phyloP scores from a whole-genome alignment of 768 basidiomycete species.

The Calocera cornea region DNA sequence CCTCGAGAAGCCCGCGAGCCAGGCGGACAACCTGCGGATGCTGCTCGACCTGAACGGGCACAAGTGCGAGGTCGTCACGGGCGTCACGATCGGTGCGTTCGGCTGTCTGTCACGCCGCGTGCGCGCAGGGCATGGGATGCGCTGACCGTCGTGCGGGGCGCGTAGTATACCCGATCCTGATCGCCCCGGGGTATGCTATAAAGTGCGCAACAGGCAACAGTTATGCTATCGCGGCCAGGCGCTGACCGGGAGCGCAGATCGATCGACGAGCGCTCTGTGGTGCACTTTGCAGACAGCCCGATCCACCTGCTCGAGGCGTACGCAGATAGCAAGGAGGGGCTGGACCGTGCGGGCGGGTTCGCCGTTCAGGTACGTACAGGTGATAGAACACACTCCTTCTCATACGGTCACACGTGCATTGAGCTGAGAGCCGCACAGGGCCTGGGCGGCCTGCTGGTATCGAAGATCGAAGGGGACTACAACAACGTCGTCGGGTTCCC shows the following conservation, averaged over 20 bases:
- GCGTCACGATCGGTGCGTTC: slow-evolving; percentile 68
- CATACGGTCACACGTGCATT: too few species aligned
- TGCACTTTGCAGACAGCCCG: slow-evolving; percentile 59
- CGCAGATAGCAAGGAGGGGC: slow-evolving; percentile 70
- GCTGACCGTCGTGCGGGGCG: too few species aligned
- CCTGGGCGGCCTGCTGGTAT: slow-evolving; percentile 62
- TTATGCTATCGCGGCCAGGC: too few species aligned
- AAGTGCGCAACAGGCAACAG: slow-evolving; percentile 38
- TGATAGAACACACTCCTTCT: too few species aligned
- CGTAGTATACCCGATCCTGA: slow-evolving; percentile 58
- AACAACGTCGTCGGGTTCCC: slow-evolving; percentile 90
- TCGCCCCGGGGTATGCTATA: slow-evolving; percentile 60
- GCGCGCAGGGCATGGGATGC: too few species aligned
- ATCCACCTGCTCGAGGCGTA: slow-evolving; percentile 55
- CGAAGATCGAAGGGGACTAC: slow-evolving; percentile 80
- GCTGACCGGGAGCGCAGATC: slow-evolving; percentile 33
- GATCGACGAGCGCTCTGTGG: slow-evolving; percentile 69
- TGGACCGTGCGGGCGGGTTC: slow-evolving; percentile 86
- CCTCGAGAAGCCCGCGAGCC: slow-evolving; percentile 73
- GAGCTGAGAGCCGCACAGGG: slow-evolving; percentile 34
- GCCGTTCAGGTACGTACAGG: slow-evolving; percentile 60
- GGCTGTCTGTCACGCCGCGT: not conserved
- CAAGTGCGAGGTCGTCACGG: slow-evolving; percentile 86
- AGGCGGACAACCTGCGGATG: slow-evolving; percentile 76
- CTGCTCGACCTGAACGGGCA: slow-evolving; percentile 74